phyloP scores from a whole-genome alignment of 148 eudicot genomes.

The Vaccinium corymbosum region DNA sequence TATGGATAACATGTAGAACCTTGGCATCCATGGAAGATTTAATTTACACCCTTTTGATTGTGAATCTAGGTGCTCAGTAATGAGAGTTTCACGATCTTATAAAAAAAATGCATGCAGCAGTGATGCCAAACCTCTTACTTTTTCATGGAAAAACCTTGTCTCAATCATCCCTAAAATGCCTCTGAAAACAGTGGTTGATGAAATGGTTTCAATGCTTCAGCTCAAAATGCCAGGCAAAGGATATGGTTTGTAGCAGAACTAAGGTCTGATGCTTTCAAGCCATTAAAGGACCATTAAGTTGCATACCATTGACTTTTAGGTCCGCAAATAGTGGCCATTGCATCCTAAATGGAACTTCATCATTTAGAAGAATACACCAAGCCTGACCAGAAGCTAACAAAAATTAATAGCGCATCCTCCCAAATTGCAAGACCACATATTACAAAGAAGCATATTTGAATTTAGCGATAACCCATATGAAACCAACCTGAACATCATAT shows the following conservation, averaged over 20 bases:
- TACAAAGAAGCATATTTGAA: neutral
- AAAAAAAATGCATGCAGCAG: constrained; percentile 3
- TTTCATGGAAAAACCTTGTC: neutral
- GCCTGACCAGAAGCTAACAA: constrained; percentile 41
- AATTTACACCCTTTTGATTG: neutral
- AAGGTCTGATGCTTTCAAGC: neutral
- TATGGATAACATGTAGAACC: neutral
- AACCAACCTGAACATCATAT: constrained; percentile 78
- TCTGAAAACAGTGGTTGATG: neutral
- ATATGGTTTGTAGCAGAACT: neutral
- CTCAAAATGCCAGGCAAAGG: neutral
- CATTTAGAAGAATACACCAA: constrained; percentile 94
- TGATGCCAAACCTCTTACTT: neutral
- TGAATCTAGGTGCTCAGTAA: neutral
- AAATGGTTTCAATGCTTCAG: neutral
- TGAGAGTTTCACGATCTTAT: neutral
- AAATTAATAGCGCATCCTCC: neutral
- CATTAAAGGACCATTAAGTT: constrained; percentile 1
- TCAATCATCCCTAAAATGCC: neutral
- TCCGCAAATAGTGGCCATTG: constrained; percentile 94
- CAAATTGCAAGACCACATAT: neutral
- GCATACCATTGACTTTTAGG: constrained; percentile 81
- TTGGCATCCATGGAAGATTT: neutral
- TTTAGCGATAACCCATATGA: neutral
- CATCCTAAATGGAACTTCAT: constrained; percentile 85